These are phyloP conservation scores for Lobulomyces angularis DNA, from an alignment of 192 early-diverging fungal genomes.

Conservation along the genomic window DNA sequence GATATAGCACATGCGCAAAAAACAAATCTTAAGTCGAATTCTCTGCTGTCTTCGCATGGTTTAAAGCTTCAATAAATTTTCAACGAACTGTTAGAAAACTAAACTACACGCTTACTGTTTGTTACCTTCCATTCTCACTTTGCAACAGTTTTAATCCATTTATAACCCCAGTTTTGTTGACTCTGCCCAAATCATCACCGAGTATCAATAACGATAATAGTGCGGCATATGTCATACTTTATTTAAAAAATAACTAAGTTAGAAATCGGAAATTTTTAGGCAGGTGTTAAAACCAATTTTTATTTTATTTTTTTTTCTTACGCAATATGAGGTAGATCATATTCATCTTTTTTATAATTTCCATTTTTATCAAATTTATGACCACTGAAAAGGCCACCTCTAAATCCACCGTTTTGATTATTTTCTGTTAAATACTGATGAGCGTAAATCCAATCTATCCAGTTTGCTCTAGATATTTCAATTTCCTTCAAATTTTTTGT, in stretches of 20 bases:
- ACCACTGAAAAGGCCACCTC: slow-evolving; percentile 35
- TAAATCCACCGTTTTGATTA: slow-evolving; percentile 24
- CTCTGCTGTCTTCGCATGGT: slow-evolving; percentile 52
- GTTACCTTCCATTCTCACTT: slow-evolving; percentile 59
- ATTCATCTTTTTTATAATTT: background rate
- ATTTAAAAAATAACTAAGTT: slow-evolving; percentile 61
- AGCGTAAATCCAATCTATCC: slow-evolving; percentile 94
- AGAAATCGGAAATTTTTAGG: slow-evolving; percentile 6
- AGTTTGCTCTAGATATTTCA: too few species aligned
- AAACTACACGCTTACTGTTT: slow-evolving; percentile 1
- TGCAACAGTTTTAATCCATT: slow-evolving; percentile 51
- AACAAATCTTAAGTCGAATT: slow-evolving; percentile 81
- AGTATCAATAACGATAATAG: slow-evolving; percentile 64
- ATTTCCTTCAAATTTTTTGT: too few species aligned
- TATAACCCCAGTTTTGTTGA: slow-evolving; percentile 58
- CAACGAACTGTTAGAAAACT: slow-evolving; percentile 3
- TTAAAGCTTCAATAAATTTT: slow-evolving; percentile 37
- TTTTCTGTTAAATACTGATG: slow-evolving; percentile 49
- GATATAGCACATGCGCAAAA: slow-evolving; percentile 80
- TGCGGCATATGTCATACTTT: slow-evolving; percentile 92
- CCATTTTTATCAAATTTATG: slow-evolving; percentile 12
- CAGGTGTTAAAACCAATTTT: background rate
- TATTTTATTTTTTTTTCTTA: slow-evolving; percentile 12
- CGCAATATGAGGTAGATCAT: slow-evolving; percentile 22
- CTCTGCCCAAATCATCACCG: slow-evolving; percentile 77